Evolutionary conservation across 176 grass and related monocot species (phyloP), one percentile per base, ranked within the genome.

Genomic region (Raddia distichophylla): DNA sequence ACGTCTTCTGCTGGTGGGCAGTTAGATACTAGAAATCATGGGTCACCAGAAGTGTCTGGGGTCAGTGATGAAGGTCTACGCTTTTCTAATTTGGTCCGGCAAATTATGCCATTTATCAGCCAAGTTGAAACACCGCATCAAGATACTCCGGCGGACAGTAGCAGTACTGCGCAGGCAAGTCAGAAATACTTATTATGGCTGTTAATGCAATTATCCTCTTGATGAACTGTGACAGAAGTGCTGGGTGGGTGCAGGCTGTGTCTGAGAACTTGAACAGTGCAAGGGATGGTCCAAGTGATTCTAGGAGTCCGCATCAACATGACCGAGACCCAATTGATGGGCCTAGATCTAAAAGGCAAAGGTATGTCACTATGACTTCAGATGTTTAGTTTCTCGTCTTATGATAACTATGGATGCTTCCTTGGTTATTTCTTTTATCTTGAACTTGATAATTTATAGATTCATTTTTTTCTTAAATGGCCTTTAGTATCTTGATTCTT

Each of bases 31-130:
- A 81, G 69, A 72, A 87, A 85, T 83, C 52, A 5, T 80, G 81
- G 75, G 47, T 56, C 77, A 53, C 82, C 80, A 54, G 77, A 88
- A 79, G 74, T 72, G 33, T 80, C 87, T 75, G 76, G 76, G 35
- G 91, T 60, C 71, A 86, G 60, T 52, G 90, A 93, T 17, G 96
- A 99, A 66, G 96, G 89, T 27, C 16, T 95, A 62, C 85, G 59
- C 64, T 99, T 99, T 64, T 88, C 96, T 75, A 88, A 84, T 63
- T 88, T 95, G 57, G 84, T 99, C 52, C 80, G 80, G 17, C 83
- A 99, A 68, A 84, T 99, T 85, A 91, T 99, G 92, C 96, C 96
- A 67, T 89, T 90, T 76, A 89, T 99, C 75, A 87, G 91, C 90
- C 82, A 91, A 71, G 70, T 14, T 78, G 87, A 67, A 60, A 78